Base-by-base conservation (phyloP, 1,284 basidiomycete species). In the Ceratorhiza oryzae-sativae region DNA sequence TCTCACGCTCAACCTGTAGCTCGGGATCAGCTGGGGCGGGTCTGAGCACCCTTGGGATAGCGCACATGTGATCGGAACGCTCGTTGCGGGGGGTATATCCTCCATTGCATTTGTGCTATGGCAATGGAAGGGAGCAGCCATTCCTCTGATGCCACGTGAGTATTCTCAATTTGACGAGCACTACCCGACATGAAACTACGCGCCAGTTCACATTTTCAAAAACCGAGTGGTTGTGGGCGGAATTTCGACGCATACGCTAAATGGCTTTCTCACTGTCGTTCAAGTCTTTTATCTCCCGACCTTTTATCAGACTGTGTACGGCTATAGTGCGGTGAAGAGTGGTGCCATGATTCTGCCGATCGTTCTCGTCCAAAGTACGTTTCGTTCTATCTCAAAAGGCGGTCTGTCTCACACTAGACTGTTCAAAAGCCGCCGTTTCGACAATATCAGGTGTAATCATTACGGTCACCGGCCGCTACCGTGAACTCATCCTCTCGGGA, bases 331-430 rank as follows among this genome's bases (percentile, higher is more conserved):
- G 0, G 81, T 84, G 51, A 79, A 80, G 12, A 82, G 81, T 1
- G 84, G 82, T 25, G 80, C 83, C 2, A 77, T 83, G 8, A 77
- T 84, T 13, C 77, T 85, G 5, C 82, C 83, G 1, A 78, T 84
- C 49, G 79, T 83, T 62, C 72, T 81, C 8, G 76, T 81, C 0
- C 82, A 83, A 74, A 62, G 60, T 62, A 32, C 23, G 60, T 62
- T 13, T 6, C 13, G 13, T 39, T 39, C 13, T 39, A n/a, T n/a
- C n/a, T n/a, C n/a, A n/a, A n/a, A n/a, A n/a, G n/a, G n/a, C n/a
- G n/a, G n/a, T n/a, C n/a, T n/a, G n/a, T n/a, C n/a, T n/a, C n/a
- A n/a, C n/a, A n/a, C n/a, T n/a, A n/a, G n/a, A n/a, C 36, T 39
- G 13, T 39, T 39, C 13, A 6, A 6, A 27, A 62, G 80, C 80